These are phyloP conservation scores for Podospora pseudopauciseta DNA, from an alignment of 495 filamentous ascomycete species.

Conservation along the genomic window DNA sequence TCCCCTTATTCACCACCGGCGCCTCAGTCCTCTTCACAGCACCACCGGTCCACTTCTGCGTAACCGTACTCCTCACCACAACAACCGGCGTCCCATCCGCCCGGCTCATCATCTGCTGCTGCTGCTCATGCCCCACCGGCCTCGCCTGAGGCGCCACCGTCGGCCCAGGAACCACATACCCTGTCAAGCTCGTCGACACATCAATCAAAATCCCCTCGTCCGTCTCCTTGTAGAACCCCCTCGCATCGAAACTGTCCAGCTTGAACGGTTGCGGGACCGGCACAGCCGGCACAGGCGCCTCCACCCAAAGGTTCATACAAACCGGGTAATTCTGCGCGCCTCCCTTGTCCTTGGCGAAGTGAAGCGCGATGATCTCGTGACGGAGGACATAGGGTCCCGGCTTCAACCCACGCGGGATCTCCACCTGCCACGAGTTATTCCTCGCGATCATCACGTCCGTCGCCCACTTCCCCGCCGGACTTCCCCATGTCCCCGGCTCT, in stretches of 20 bases:
- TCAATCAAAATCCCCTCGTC: constrained; percentile 38
- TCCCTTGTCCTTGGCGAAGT: constrained; percentile 53
- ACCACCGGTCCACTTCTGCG: constrained; percentile 17
- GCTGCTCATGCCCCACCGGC: constrained; percentile 22
- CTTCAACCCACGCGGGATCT: constrained; percentile 55
- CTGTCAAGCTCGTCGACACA: constrained; percentile 38
- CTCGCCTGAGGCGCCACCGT: constrained; percentile 39
- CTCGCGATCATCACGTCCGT: constrained; percentile 60
- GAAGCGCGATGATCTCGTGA: constrained; percentile 70
- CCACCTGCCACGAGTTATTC: constrained; percentile 62
- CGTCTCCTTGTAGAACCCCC: constrained; percentile 30
- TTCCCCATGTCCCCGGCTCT: constrained; percentile 29
- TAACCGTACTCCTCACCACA: constrained; percentile 22
- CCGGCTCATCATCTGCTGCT: constrained; percentile 11
- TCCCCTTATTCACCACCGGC: constrained; percentile 1
- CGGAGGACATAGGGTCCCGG: constrained; percentile 69
- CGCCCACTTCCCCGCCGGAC: constrained; percentile 56
- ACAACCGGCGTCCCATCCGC: constrained; percentile 27
- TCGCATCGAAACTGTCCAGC: constrained; percentile 27
- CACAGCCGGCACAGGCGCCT: not conserved
- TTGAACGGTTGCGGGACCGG: constrained; percentile 42
- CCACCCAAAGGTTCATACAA: constrained; percentile 56
- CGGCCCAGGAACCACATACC: constrained; percentile 53
- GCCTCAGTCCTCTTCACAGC: constrained; percentile 6
- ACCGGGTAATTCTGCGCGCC: constrained; percentile 74